Percentiles rank a stretch among this genome's conserved stretches.
These are phyloP conservation scores for Jamesozyma lodderae DNA, from an alignment of 805 yeast genomes.

Conservation along the genomic window DNA sequence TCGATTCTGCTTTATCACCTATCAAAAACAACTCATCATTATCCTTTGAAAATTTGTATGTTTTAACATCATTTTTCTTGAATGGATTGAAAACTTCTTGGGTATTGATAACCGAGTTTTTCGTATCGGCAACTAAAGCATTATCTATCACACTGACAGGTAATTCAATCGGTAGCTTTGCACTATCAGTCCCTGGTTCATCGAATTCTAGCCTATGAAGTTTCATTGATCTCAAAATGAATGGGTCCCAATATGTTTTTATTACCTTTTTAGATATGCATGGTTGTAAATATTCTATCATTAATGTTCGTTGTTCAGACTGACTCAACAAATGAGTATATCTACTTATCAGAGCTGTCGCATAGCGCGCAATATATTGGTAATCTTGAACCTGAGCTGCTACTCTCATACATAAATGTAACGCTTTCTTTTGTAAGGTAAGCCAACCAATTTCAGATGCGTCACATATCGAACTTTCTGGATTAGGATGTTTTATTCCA, in stretches of 20 bases:
- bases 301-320: conserved; percentile 46
- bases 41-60: not conserved
- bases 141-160: conserved; percentile 4
- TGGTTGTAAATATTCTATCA: conserved; percentile 24
- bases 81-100: conserved; percentile 52
- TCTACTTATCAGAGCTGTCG: conserved; percentile 46
- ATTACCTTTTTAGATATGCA: conserved; percentile 18
- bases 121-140: conserved; percentile 6
- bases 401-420: conserved; percentile 43
- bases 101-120: conserved; percentile 26
- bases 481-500: conserved; percentile 37
- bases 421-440: conserved; percentile 45
- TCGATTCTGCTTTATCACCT: conserved; percentile 54
- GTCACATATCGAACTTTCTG: conserved; percentile 25
- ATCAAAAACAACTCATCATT: conserved; percentile 30
- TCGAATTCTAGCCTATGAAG: conserved; percentile 27
- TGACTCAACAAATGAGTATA: conserved; percentile 45
- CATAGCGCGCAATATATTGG: conserved; percentile 37
- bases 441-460: conserved; percentile 41
- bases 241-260: conserved; percentile 64
- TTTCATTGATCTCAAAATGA: conserved; percentile 44
- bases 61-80: conserved; percentile 18
- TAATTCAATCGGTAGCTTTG: conserved; percentile 12
- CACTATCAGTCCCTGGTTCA: conserved; percentile 8
- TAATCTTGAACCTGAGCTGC: conserved; percentile 44